These are phyloP conservation scores for Bacidia rubella DNA, from an alignment of 495 filamentous ascomycete genomes.

Conservation along the genomic window DNA sequence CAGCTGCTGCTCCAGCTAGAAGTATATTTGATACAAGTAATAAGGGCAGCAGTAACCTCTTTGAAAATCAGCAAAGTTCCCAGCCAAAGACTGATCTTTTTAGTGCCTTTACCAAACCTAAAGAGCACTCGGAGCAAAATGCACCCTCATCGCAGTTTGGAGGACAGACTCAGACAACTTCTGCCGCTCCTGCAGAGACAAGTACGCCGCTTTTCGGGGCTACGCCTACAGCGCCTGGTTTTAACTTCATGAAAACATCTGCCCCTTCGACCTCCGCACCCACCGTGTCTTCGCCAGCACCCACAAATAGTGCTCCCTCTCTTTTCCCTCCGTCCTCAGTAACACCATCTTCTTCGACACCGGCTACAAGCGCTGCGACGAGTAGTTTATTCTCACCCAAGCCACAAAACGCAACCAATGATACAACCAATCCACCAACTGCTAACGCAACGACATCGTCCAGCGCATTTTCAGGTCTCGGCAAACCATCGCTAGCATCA, in stretches of 20 bases:
- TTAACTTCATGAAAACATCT: slow-evolving; percentile 10
- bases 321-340: slow-evolving; percentile 11
- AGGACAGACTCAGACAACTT: slow-evolving; percentile 24
- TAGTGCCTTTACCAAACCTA: slow-evolving; percentile 10
- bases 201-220: slow-evolving; percentile 10
- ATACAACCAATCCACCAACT: slow-evolving; percentile 21
- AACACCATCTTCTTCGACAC: slow-evolving; percentile 17
- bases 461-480: slow-evolving; percentile 20
- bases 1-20: not conserved
- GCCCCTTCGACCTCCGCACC: slow-evolving; percentile 9
- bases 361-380: slow-evolving; percentile 17
- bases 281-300: slow-evolving; percentile 6
- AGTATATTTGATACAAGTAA: slow-evolving; percentile 4
- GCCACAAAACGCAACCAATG: slow-evolving; percentile 21
- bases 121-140: not conserved
- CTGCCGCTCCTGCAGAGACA: slow-evolving; percentile 29
- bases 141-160: slow-evolving; percentile 10
- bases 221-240: slow-evolving; percentile 5
- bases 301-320: slow-evolving; percentile 17
- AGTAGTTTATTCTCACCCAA: slow-evolving; percentile 28
- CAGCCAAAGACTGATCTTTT: slow-evolving; percentile 10
- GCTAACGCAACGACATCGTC: slow-evolving; percentile 24
- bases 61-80: slow-evolving; percentile 15
- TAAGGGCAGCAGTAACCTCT: slow-evolving; percentile 6
- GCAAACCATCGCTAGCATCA: slow-evolving; percentile 19